A percentile compares a stretch with the other conserved stretches of the same genome.
Evolutionary conservation across 306 rosid genomes (phyloP).

Genomic region (Phaseolus lunatus): DNA sequence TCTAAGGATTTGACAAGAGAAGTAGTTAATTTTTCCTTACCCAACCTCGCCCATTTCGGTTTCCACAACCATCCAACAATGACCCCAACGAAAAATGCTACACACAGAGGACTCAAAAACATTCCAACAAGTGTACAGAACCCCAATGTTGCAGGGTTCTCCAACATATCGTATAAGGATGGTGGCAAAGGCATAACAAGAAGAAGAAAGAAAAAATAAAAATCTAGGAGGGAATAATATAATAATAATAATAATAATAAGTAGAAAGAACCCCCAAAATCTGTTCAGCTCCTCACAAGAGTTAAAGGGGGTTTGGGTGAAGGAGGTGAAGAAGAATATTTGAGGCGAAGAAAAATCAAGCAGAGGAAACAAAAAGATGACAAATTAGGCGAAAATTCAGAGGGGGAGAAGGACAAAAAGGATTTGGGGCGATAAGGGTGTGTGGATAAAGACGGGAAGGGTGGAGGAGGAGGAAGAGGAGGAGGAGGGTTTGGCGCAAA

Average conservation of each 20-base stretch:
- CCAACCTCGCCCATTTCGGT: constrained; percentile 58
- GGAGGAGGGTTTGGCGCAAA: neutral
- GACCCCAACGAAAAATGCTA: constrained; percentile 55
- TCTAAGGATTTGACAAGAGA: constrained; percentile 52
- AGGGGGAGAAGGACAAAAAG: constrained; percentile 36
- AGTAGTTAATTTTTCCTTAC: constrained; percentile 44
- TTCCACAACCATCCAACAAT: constrained; percentile 64
- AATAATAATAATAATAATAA: neutral
- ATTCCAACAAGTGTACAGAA: constrained; percentile 36
- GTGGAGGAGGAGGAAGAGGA: constrained; percentile 24
- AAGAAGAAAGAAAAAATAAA: neutral
- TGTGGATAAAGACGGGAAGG: constrained; percentile 33
- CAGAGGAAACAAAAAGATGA: constrained; percentile 18
- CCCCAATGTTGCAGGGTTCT: constrained; percentile 47
- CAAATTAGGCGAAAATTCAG: constrained; percentile 46
- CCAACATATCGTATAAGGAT: constrained; percentile 45
- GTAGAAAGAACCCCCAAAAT: constrained; percentile 14
- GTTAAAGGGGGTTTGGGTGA: constrained; percentile 18
- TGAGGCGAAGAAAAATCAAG: constrained; percentile 17
- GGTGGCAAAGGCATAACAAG: constrained; percentile 40
- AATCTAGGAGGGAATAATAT: neutral
- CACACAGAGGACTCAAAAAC: constrained; percentile 50
- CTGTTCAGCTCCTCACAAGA: constrained; percentile 5
- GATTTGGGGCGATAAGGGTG: neutral
- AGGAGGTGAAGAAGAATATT: constrained; percentile 12